phyloP scores from a whole-genome alignment of 2,329 filamentous ascomycete genomes.

The Chrysoporthe deuterocubensis region DNA sequence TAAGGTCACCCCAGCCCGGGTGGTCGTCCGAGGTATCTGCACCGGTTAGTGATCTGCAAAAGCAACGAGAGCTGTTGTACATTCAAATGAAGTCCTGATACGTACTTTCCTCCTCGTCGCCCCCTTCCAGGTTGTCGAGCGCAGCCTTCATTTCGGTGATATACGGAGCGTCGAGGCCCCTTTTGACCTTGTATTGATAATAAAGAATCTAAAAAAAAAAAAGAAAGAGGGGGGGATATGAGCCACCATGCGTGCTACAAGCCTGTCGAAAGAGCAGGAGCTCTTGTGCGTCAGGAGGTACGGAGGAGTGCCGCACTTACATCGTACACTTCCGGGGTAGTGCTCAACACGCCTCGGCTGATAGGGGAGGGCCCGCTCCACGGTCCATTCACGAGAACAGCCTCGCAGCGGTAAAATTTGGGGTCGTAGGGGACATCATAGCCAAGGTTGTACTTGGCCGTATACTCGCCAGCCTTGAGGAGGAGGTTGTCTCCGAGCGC shows the following conservation, averaged over 20 bases:
- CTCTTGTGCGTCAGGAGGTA: no score
- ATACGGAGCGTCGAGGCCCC: constrained; percentile 30
- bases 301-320: constrained; percentile 16
- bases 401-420: constrained; percentile 44
- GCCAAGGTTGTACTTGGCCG: constrained; percentile 44
- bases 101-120: neutral
- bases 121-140: neutral
- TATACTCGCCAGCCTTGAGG: constrained; percentile 43
- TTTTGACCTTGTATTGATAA: constrained; percentile 40
- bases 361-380: constrained; percentile 39
- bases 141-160: constrained; percentile 28
- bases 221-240: neutral
- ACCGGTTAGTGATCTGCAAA: neutral
- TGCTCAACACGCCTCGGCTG: constrained; percentile 32
- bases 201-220: constrained; percentile 35
- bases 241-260: no score
- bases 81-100: neutral
- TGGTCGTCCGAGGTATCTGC: constrained; percentile 25
- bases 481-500: constrained; percentile 38
- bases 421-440: constrained; percentile 41
- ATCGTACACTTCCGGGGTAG: constrained; percentile 28
- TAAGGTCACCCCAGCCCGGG: constrained; percentile 39
- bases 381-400: constrained; percentile 44
- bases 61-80: neutral
- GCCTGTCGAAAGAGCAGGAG: no score